Base-by-base conservation (phyloP, 768 basidiomycete genomes). In the Tephrocybe sp. region DNA sequence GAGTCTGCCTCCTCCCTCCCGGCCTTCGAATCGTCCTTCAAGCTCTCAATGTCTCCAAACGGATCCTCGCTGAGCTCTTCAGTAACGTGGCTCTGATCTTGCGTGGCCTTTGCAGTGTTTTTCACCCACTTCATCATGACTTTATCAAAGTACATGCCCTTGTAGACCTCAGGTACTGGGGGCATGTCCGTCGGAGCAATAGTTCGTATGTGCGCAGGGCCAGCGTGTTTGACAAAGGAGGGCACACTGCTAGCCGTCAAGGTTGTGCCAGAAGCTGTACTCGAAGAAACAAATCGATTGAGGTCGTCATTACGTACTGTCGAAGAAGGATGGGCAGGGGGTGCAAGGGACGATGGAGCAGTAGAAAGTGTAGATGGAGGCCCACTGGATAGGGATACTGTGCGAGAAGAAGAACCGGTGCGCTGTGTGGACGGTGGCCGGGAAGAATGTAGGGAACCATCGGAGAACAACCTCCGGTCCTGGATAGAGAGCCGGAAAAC, bases 31-130 rank as follows among this genome's bases (percentile, higher is more conserved):
- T 87, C 87, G 49, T 88, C 87, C 31, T 79, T 73, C 60, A 94
- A 64, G 59, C 92, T 93, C 63, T 96, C 94, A 48, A 98, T 87
- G 59, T 94, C 94, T 30, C 82, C 81, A 68, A 98, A 98, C 7
- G 92, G 89, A 71, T 98, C 95, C 58, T 92, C 90, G 54, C 88
- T 89, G 38, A 78, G 74, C 36, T 78, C 70, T 23, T 70, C 75
- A 58, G 55, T 64, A 54, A 47, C 62, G 47, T 47, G 63, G 49
- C 50, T 70, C 54, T 57, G 72, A 57, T 50, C 62, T 47, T 60
- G 59, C 17, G 65, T 63, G 4, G 64, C 65, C 19, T 67, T 62
- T 7, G 73, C 72, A 0, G 77, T 73, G 22, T 73, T 80, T 70
- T 84, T 87, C 48, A 92, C 84, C 93, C 93, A 96, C 58, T 79